Evolutionary conservation across 495 filamentous ascomycete genomes (phyloP).

Genomic region (Neurospora tetrasperma): DNA sequence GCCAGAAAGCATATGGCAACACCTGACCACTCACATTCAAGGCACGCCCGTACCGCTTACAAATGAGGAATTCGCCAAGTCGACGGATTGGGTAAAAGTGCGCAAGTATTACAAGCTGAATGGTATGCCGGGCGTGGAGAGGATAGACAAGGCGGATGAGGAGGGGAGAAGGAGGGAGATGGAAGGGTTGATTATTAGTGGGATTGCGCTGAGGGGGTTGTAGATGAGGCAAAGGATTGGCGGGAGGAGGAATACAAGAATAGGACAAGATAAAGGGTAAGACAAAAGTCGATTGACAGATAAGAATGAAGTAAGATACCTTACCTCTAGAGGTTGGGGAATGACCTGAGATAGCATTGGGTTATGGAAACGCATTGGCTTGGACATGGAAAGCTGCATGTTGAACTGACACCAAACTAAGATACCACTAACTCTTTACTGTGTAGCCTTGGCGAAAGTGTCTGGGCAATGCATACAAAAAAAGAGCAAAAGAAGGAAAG

Average conservation of each 20-base stretch:
- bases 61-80: slow-evolving; percentile 45
- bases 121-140: slow-evolving; percentile 32
- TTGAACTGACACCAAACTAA: neutral
- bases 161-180: slow-evolving; percentile 36
- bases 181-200: slow-evolving; percentile 53
- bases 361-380: neutral
- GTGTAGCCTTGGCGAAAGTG: no score
- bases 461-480: no score
- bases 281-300: no score
- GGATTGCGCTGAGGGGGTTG: slow-evolving; percentile 62
- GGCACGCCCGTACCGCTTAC: slow-evolving; percentile 53
- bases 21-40: slow-evolving; percentile 51
- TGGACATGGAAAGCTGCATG: neutral
- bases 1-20: slow-evolving; percentile 47
- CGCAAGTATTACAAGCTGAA: slow-evolving; percentile 78
- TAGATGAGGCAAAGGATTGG: slow-evolving; percentile 9
- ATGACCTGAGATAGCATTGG: neutral
- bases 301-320: neutral
- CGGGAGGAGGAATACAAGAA: neutral
- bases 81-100: slow-evolving; percentile 59
- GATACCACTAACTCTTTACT: no score
- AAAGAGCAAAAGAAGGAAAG: no score
- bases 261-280: no score
- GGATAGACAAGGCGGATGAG: slow-evolving; percentile 18
- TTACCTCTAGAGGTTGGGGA: neutral